Conservation (phyloP, 2,329 filamentous ascomycete genomes). For the Hysterium pulicare region DNA sequence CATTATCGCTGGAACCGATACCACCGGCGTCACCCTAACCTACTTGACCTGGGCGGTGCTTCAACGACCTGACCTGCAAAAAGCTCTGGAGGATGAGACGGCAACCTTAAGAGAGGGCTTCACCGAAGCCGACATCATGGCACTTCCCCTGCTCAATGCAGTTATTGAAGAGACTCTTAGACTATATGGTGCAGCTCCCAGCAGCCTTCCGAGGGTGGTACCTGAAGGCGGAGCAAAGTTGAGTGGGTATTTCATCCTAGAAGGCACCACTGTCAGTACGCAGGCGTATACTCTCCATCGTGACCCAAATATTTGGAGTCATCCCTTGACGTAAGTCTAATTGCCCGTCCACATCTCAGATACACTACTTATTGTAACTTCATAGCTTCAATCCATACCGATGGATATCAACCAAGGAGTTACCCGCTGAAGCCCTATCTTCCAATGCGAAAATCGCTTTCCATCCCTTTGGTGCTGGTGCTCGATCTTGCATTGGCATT, state of each 20-base stretch:
- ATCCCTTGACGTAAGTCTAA: conserved; percentile 22
- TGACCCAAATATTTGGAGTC: conserved; percentile 21
- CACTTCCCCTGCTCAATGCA: conserved; percentile 30
- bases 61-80: conserved; percentile 14
- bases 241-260: conserved; percentile 34
- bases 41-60: conserved; percentile 35
- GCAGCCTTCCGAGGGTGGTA: conserved; percentile 32
- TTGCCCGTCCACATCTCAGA: too few species aligned
- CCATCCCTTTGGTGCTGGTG: conserved; percentile 67
- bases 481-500: conserved; percentile 65
- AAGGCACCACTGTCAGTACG: conserved; percentile 34
- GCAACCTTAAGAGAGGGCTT: conserved; percentile 14
- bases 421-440: conserved; percentile 21
- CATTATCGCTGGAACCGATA: conserved; percentile 36
- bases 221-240: conserved; percentile 33
- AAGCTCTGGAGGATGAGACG: conserved; percentile 20
- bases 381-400: conserved; percentile 35
- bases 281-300: conserved; percentile 40
- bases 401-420: conserved; percentile 24
- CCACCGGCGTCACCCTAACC: conserved; percentile 31
- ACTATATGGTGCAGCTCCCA: conserved; percentile 35
- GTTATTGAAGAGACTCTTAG: conserved; percentile 40
- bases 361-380: too few species aligned
- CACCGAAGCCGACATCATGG: conserved; percentile 22
- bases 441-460: conserved; percentile 51